A percentile compares a stretch with the other conserved stretches of the same genome.
Evolutionary conservation across 2,329 filamentous ascomycete genomes (phyloP).

Genomic region (Pseudonectria buxi): DNA sequence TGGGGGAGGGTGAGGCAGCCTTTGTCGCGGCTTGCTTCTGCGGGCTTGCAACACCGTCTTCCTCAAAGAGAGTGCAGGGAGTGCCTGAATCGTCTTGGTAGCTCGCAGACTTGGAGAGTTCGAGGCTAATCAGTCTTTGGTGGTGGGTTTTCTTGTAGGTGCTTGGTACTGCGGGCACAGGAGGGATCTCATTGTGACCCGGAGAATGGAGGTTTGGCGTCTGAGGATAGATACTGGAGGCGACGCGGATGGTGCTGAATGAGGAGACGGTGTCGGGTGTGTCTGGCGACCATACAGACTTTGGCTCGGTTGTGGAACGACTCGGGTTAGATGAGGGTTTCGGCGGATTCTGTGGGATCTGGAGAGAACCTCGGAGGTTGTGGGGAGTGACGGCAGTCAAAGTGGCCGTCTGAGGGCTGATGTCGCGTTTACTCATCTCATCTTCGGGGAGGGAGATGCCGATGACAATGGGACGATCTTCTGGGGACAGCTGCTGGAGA

Average conservation of each 20-base stretch:
- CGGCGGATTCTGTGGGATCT: constrained; percentile 4
- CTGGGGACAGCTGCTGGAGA: constrained; percentile 53
- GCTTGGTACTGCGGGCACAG: constrained; percentile 52
- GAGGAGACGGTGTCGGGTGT: constrained; percentile 45
- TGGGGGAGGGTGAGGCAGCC: constrained; percentile 30
- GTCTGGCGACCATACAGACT: constrained; percentile 55
- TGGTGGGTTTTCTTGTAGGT: constrained; percentile 29
- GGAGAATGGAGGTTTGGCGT: constrained; percentile 32
- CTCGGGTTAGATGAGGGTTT: constrained; percentile 8
- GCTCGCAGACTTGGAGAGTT: constrained; percentile 24
- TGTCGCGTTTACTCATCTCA: constrained; percentile 18
- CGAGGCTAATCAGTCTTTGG: constrained; percentile 32
- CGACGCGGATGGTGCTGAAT: constrained; percentile 34
- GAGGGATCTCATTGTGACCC: constrained; percentile 40
- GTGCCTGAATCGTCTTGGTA: constrained; percentile 48
- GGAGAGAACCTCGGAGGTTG: constrained; percentile 8
- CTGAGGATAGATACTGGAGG: constrained; percentile 58
- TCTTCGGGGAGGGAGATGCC: constrained; percentile 58
- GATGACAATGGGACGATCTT: constrained; percentile 65
- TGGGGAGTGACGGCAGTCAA: constrained; percentile 27
- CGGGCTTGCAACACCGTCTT: constrained; percentile 47
- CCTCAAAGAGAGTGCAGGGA: constrained; percentile 63
- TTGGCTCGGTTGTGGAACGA: constrained; percentile 26
- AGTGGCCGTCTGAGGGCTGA: constrained; percentile 46
- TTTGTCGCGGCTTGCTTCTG: constrained; percentile 33